Evolutionary conservation across 345 rosid species (phyloP), one percentile per base, ranked within the genome.

Genomic region (Brassica juncea): DNA sequence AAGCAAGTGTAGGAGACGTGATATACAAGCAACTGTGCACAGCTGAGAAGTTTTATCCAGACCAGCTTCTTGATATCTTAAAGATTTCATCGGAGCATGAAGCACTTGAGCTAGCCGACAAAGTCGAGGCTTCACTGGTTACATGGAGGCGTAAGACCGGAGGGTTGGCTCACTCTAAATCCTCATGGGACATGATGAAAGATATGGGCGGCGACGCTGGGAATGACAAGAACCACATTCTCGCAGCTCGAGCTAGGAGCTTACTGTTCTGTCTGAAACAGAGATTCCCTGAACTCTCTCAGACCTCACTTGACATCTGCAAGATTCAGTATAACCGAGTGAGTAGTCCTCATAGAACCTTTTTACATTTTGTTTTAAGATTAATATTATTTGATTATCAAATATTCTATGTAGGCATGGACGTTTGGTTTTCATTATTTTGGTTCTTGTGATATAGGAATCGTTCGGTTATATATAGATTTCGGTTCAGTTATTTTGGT

Each of bases 61-160:
- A 87, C 15, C 57, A 85, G 69, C 90, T 95, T 54, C 97, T 95
- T 0, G 87, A 88, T 71, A 79, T 84, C 79, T 85, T 95, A 31
- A 88, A 84, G 63, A 77, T 93, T 65, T 75, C 87, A 81, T 90
- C 99, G 0, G 99, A 95, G 79, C 98, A 89, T 10, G 97, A 91
- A 79, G 98, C 98, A 0, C 87, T 95, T n/a, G 94, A 90, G 88
- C 89, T 90, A 1, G 98, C 94, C 1, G 94, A 93, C 78, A 83
- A 79, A 37, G 86, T 90, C 0, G 99, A 95, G 73, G 94, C 97
- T 72, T 91, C 99, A 0, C 85, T 93, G 87, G 91, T 90, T 72
- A 95, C 94, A 5, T 95, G 99, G 99, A 88, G 94, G 63, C 92
- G 94, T 8, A 96, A 96, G 84, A 91, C 92, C 2, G 90, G 97